These are phyloP conservation scores for Erodium moschatum DNA, from an alignment of 441 rosid genomes.

Conservation along the genomic window DNA sequence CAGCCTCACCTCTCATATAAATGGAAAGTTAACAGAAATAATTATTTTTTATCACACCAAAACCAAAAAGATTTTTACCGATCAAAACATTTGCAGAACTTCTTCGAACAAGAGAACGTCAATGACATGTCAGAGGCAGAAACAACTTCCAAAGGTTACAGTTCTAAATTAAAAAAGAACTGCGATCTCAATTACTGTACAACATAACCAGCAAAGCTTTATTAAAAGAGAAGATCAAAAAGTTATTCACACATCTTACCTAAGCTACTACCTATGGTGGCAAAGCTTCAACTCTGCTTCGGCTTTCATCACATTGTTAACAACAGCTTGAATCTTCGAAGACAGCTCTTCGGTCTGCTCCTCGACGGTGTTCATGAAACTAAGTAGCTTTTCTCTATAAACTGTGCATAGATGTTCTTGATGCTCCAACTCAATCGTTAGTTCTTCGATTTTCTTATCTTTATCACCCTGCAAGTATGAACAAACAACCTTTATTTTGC, in stretches of 20 bases:
- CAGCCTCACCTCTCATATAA: too few species aligned
- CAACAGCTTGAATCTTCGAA: constrained; percentile 41
- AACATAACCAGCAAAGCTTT: not conserved
- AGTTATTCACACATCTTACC: not conserved
- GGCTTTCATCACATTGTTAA: constrained; percentile 42
- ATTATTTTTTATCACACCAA: too few species aligned
- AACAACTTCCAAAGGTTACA: too few species aligned
- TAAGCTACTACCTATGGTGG: not conserved
- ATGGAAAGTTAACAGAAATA: too few species aligned
- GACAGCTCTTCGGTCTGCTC: constrained; percentile 48
- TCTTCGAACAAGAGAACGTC: too few species aligned
- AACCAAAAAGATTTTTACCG: too few species aligned
- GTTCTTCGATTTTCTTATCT: constrained; percentile 50
- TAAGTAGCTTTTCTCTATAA: constrained; percentile 45
- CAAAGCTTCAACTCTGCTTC: constrained; percentile 29
- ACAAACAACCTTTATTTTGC: not conserved
- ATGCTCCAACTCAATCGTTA: constrained; percentile 45
- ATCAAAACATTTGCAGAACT: too few species aligned
- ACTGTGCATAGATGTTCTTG: constrained; percentile 45
- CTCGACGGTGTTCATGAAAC: constrained; percentile 47
- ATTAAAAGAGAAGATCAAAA: not conserved
- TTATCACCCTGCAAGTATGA: constrained; percentile 45
- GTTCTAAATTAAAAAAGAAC: too few species aligned
- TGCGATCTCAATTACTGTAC: too few species aligned
- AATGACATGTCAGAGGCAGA: too few species aligned